These are phyloP conservation scores for Euryodendron excelsum DNA, from an alignment of 148 eudicot genomes.

Conservation along the genomic window DNA sequence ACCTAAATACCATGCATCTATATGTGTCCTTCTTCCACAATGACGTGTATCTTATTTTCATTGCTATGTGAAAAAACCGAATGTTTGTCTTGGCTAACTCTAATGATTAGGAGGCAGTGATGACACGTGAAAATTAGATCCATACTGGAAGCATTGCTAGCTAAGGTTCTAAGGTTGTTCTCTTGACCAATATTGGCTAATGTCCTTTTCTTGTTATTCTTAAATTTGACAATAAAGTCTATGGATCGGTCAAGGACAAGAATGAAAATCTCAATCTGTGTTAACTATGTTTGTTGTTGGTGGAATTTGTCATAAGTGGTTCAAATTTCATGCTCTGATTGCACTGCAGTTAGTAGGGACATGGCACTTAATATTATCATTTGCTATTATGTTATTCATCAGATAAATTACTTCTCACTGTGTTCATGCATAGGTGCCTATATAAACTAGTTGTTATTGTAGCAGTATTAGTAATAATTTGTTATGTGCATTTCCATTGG, in stretches of 20 bases:
- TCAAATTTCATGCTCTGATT: background rate
- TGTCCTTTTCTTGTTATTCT: background rate
- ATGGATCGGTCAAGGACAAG: background rate
- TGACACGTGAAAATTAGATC: background rate
- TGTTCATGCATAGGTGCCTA: background rate
- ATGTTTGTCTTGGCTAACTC: background rate
- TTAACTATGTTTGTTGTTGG: background rate
- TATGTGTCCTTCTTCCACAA: background rate
- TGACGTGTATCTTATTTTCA: background rate
- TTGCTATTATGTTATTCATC: background rate
- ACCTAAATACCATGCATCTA: background rate
- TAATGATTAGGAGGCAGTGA: background rate
- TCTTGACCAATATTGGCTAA: background rate
- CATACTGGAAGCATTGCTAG: background rate
- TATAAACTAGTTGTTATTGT: too few species aligned
- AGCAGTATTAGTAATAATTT: too few species aligned
- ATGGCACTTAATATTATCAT: background rate
- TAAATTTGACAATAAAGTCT: background rate
- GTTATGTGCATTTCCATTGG: background rate
- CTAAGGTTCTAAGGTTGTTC: constrained; percentile 9
- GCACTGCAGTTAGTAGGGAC: background rate
- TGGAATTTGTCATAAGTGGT: background rate
- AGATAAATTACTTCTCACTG: background rate
- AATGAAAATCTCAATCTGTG: background rate
- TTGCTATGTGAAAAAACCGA: background rate